Conservation (phyloP, 345 rosid genomes). For the Gossypium sturtianum region DNA sequence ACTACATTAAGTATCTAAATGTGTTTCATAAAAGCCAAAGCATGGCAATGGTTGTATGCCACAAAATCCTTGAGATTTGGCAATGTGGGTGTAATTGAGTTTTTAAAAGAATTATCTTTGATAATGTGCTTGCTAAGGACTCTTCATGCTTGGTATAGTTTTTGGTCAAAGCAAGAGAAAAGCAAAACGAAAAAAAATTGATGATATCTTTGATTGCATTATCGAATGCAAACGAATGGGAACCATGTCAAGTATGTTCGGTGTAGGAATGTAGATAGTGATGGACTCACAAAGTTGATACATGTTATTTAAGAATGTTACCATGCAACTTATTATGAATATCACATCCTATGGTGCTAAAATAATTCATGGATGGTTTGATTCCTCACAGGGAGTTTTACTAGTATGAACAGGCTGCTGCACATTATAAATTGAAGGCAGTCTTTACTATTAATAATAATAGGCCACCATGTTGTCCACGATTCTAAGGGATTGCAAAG, state of each 20-base stretch:
- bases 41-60: too few relatives aligned
- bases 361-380: neutral
- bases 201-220: neutral
- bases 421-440: neutral
- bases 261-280: neutral
- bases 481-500: neutral
- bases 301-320: neutral
- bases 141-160: neutral
- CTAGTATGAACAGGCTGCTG: neutral
- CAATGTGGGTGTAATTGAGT: neutral
- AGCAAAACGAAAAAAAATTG: neutral
- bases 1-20: neutral
- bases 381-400: neutral
- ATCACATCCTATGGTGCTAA: neutral
- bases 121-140: neutral
- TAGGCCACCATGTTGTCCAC: neutral
- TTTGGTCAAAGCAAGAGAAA: neutral
- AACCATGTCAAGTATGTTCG: neutral
- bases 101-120: neutral
- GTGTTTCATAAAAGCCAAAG: neutral
- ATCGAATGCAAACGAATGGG: neutral
- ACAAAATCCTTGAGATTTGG: neutral
- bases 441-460: neutral
- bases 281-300: neutral
- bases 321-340: neutral